Percentiles rank a stretch among this genome's conserved stretches.
These are phyloP conservation scores for Trichosporon ovoides DNA, from an alignment of 1,284 basidiomycete species.

Conservation along the genomic window DNA sequence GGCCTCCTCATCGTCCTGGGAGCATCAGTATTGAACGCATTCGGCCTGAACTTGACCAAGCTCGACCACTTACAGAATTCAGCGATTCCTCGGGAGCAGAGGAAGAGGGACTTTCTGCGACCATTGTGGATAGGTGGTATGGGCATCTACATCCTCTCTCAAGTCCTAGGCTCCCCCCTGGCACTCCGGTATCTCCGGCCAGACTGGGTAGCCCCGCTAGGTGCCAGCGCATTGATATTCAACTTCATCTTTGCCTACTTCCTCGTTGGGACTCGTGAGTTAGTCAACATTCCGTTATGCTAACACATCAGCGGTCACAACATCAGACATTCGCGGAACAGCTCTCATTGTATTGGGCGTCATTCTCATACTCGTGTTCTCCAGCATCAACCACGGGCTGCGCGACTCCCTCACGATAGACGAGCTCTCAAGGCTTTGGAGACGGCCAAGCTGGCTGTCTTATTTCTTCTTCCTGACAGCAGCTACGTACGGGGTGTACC, in stretches of 20 bases:
- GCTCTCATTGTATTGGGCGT: conserved; percentile 48
- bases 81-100: conserved; percentile 36
- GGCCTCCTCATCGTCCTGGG: conserved; percentile 46
- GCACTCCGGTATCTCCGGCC: conserved; percentile 47
- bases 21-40: conserved; percentile 44
- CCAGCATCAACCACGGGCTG: conserved; percentile 49
- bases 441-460: conserved; percentile 74
- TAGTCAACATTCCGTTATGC: background rate
- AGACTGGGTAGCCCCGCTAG: conserved; percentile 50
- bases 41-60: conserved; percentile 50
- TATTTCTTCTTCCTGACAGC: conserved; percentile 75
- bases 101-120: conserved; percentile 42
- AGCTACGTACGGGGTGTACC: conserved; percentile 61
- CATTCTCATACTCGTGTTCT: conserved; percentile 49
- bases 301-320: conserved; percentile 39
- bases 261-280: conserved; percentile 49
- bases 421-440: conserved; percentile 72
- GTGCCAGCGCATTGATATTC: conserved; percentile 46
- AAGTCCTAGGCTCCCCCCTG: conserved; percentile 44
- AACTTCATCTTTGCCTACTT: conserved; percentile 50
- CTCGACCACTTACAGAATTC: conserved; percentile 46
- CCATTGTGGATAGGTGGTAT: conserved; percentile 48
- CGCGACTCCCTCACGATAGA: conserved; percentile 50
- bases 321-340: conserved; percentile 46
- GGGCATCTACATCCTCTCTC: conserved; percentile 43